These are phyloP conservation scores for Infundibulicybe gibba DNA, from an alignment of 768 basidiomycete species.

Conservation along the genomic window DNA sequence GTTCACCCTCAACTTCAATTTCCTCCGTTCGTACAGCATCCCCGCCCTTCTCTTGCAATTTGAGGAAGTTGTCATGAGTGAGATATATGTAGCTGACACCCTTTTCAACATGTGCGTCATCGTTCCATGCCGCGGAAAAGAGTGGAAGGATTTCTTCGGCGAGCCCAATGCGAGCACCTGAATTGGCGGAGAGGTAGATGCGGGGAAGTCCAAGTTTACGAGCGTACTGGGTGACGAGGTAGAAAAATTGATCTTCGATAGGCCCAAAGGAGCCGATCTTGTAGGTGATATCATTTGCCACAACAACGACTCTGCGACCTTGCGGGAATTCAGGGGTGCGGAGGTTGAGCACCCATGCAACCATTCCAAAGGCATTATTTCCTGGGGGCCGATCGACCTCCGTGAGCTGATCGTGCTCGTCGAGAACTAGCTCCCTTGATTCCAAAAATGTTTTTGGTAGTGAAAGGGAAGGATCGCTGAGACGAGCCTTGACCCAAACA, in stretches of 20 bases:
- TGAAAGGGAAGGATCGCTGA: conserved; percentile 58
- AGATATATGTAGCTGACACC: conserved; percentile 96
- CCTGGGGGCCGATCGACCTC: conserved; percentile 93
- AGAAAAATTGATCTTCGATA: conserved; percentile 94
- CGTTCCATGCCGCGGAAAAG: conserved; percentile 92
- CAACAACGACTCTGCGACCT: conserved; percentile 83
- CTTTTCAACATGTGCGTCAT: conserved; percentile 81
- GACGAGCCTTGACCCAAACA: conserved; percentile 78
- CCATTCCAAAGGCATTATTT: conserved; percentile 96
- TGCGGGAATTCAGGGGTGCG: conserved; percentile 88
- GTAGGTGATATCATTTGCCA: conserved; percentile 98
- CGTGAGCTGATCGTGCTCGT: conserved; percentile 86
- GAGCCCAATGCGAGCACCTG: conserved; percentile 93
- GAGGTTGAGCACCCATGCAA: conserved; percentile 94
- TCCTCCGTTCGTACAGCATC: conserved; percentile 79
- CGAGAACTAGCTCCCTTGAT: conserved; percentile 88
- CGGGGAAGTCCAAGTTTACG: conserved; percentile 86
- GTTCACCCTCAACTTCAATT: conserved; percentile 82
- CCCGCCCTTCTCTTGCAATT: conserved; percentile 82
- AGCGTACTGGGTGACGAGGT: conserved; percentile 90
- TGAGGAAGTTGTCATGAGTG: conserved; percentile 86
- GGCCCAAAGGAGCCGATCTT: conserved; percentile 99
- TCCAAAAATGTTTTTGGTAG: conserved; percentile 78
- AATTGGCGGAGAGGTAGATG: conserved; percentile 98
- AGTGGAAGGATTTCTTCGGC: conserved; percentile 88